Evolutionary conservation across 148 eudicot genomes (phyloP), one percentile per base, ranked within the genome.

Genomic region (Vaccinium darrowii): DNA sequence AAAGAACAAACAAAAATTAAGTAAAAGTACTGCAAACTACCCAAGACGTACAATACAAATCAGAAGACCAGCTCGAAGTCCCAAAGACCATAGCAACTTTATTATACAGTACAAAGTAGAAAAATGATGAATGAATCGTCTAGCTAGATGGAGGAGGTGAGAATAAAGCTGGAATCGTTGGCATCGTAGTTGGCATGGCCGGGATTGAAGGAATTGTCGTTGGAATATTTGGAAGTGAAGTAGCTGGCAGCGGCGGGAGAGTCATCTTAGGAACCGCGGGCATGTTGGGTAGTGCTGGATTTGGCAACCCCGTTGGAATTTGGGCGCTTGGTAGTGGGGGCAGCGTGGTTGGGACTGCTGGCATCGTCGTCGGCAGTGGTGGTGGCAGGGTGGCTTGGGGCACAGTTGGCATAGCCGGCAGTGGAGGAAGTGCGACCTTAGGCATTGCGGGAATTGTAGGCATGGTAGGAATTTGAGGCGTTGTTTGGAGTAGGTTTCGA

Each of bases 401-500:
- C 3, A 80, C 6, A n/a, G 62, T 84, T 51, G 56, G 56, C 13
- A 53, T 53, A 0, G 56, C 14, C 36, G 56, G 56, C 12, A 53
- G 56, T 53, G 56, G 56, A 9, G 56, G 56, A 9, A 53, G 56
- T 10, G 15, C 8, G 56, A 13, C 13, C 23, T 53, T 25, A 4
- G 73, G 73, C 16, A 67, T 9, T 25, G 33, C 25, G 11, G 73
- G 39, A 3, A 67, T 11, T 3, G 73, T 25, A 25, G 73, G 73
- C 33, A 67, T 21, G 8, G 69, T 60, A 62, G 69, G 69, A 23
- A 62, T 21, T 8, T 23, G n/a, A n/a, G 69, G 73, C 4, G 0
- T 25, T 10, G 80, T 72, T 76, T 85, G 87, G 5, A 85, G 84
- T 21, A 85, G 80, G 43, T 39, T 80, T 14, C 84, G 80, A 7